Evolutionary conservation across 139 green algal species (phyloP).

Genomic region (Coccomyxa sp.): DNA sequence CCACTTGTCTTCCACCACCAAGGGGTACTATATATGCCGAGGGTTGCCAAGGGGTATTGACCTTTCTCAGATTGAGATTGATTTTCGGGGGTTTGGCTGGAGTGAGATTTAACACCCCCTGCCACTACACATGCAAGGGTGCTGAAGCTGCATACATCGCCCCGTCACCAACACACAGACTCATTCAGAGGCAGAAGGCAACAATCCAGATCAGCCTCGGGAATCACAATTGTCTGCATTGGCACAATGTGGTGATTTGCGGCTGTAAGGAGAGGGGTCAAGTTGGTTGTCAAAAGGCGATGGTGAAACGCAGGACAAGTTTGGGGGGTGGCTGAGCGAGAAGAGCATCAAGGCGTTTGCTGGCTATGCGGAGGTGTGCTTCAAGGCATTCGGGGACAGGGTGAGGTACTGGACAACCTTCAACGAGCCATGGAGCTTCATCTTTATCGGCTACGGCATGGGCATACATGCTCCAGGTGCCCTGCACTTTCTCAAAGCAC

Average conservation of each 20-base stretch:
- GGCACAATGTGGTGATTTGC: not conserved
- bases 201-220: too few relatives aligned
- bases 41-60: not conserved
- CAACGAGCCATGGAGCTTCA: conserved; percentile 40
- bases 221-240: not conserved
- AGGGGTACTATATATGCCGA: not conserved
- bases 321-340: conserved; percentile 29
- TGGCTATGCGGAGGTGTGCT: conserved; percentile 35
- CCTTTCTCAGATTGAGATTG: too few relatives aligned
- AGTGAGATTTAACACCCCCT: not conserved
- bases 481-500: not conserved
- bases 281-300: not conserved
- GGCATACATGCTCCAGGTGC: conserved; percentile 13
- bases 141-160: not conserved
- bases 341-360: conserved; percentile 32
- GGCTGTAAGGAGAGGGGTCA: not conserved
- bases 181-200: not conserved
- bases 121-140: not conserved
- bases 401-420: conserved; percentile 47
- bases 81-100: not conserved
- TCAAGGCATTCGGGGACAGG: conserved; percentile 33
- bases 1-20: not conserved
- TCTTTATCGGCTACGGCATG: conserved; percentile 9
- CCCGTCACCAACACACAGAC: not conserved
- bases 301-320: conserved; percentile 24